Conservation (phyloP, 306 rosid species). For the Acmispon strigosus region DNA sequence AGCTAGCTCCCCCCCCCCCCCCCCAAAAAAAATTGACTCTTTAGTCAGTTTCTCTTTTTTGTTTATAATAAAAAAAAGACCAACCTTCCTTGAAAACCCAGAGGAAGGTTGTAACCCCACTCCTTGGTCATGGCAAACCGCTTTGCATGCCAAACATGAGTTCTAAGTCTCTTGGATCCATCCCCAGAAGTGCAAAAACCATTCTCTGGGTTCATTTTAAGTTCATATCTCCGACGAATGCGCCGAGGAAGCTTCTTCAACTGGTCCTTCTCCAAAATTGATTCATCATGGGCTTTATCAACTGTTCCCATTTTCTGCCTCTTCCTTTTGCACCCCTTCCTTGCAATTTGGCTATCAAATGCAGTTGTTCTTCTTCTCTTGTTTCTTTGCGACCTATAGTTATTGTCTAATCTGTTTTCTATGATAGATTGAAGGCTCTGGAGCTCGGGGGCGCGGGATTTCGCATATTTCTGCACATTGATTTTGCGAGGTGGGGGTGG, state of each 20-base stretch:
- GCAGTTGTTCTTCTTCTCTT: conserved; percentile 84
- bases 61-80: background rate
- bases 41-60: background rate
- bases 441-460: conserved; percentile 58
- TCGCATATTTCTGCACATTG: conserved; percentile 51
- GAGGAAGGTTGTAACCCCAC: conserved; percentile 83
- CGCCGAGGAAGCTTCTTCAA: conserved; percentile 44
- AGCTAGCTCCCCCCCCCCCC: too few species aligned
- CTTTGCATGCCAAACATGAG: conserved; percentile 95
- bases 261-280: conserved; percentile 18
- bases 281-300: conserved; percentile 8
- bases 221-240: conserved; percentile 53
- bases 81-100: conserved; percentile 75
- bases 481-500: conserved; percentile 63
- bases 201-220: conserved; percentile 47
- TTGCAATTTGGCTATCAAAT: conserved; percentile 35
- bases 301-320: conserved; percentile 21
- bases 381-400: conserved; percentile 57
- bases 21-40: background rate
- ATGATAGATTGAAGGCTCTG: conserved; percentile 52
- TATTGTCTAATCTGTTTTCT: conserved; percentile 32
- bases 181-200: conserved; percentile 66
- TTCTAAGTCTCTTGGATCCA: conserved; percentile 80
- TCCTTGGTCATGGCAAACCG: conserved; percentile 73
- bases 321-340: conserved; percentile 32